Evolutionary conservation across 495 filamentous ascomycete genomes (phyloP).

Genomic region (Lasiosphaeria hispida): DNA sequence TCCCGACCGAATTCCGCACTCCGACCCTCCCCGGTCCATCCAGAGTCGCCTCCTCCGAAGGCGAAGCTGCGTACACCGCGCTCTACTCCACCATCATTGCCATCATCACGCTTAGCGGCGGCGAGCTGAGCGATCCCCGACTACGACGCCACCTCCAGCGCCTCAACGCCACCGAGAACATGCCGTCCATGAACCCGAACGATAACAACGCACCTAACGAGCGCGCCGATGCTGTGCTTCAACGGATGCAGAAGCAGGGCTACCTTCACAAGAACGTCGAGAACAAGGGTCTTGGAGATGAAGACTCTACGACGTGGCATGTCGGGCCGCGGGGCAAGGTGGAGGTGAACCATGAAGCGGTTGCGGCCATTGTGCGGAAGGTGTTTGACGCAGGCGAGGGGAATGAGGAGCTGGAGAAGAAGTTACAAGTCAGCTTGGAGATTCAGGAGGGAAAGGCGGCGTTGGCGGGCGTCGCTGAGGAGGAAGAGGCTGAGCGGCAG

Average conservation of each 20-base stretch:
- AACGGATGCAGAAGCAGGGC: slow-evolving; percentile 73
- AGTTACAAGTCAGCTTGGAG: slow-evolving; percentile 53
- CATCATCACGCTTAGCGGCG: slow-evolving; percentile 66
- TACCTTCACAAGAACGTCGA: slow-evolving; percentile 77
- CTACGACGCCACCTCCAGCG: slow-evolving; percentile 70
- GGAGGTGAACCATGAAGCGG: slow-evolving; percentile 73
- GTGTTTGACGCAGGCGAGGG: slow-evolving; percentile 50
- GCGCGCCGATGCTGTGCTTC: slow-evolving; percentile 71
- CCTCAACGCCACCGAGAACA: slow-evolving; percentile 71
- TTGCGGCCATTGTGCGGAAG: slow-evolving; percentile 65
- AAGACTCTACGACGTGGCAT: slow-evolving; percentile 72
- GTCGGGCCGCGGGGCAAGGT: slow-evolving; percentile 82
- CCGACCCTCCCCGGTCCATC: slow-evolving; percentile 67
- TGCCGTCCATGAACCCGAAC: slow-evolving; percentile 37
- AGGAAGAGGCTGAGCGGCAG: slow-evolving; percentile 15
- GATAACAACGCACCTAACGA: slow-evolving; percentile 62
- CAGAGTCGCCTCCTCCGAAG: slow-evolving; percentile 55
- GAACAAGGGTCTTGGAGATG: slow-evolving; percentile 52
- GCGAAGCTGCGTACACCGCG: slow-evolving; percentile 75
- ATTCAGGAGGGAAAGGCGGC: slow-evolving; percentile 38
- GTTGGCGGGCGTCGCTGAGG: slow-evolving; percentile 14
- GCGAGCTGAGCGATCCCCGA: slow-evolving; percentile 69
- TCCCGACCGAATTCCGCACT: slow-evolving; percentile 63
- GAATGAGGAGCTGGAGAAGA: slow-evolving; percentile 51
- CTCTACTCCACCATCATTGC: slow-evolving; percentile 78